phyloP scores from a whole-genome alignment of 306 rosid genomes.

The Dalbergia oliveri region DNA sequence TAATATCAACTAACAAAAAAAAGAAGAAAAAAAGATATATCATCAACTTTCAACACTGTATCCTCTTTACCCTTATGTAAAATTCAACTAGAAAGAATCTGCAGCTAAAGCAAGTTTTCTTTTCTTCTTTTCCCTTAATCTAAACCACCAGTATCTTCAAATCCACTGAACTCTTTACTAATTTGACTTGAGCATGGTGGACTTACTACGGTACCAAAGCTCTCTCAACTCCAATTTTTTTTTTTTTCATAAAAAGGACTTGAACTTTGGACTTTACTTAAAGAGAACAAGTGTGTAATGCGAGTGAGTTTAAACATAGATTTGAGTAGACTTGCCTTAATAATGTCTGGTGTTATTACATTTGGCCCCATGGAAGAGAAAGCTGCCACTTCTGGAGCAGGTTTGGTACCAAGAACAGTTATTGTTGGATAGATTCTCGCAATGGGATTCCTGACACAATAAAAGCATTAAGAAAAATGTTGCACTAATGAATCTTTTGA shows the following conservation, averaged over 20 bases:
- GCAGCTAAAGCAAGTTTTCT: too few species aligned
- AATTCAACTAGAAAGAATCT: too few species aligned
- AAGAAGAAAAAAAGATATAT: background rate
- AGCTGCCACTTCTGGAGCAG: constrained; percentile 72
- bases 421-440: constrained; percentile 61
- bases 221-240: too few species aligned
- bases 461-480: constrained; percentile 37
- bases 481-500: constrained; percentile 5
- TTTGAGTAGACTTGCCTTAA: constrained; percentile 57
- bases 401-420: constrained; percentile 59
- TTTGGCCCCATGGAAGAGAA: constrained; percentile 81
- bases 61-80: background rate
- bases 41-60: background rate
- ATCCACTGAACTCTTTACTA: too few species aligned
- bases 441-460: constrained; percentile 58
- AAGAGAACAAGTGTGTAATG: background rate
- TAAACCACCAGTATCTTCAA: too few species aligned
- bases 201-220: too few species aligned
- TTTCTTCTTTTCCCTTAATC: too few species aligned
- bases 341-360: constrained; percentile 67
- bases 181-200: too few species aligned
- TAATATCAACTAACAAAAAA: too few species aligned
- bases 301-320: background rate
- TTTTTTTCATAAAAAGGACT: too few species aligned
- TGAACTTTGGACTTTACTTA: too few species aligned